Percentiles rank a stretch among this genome's conserved stretches.
Conservation (phyloP, 2,329 filamentous ascomycete species). For the Diaporthe sp. region DNA sequence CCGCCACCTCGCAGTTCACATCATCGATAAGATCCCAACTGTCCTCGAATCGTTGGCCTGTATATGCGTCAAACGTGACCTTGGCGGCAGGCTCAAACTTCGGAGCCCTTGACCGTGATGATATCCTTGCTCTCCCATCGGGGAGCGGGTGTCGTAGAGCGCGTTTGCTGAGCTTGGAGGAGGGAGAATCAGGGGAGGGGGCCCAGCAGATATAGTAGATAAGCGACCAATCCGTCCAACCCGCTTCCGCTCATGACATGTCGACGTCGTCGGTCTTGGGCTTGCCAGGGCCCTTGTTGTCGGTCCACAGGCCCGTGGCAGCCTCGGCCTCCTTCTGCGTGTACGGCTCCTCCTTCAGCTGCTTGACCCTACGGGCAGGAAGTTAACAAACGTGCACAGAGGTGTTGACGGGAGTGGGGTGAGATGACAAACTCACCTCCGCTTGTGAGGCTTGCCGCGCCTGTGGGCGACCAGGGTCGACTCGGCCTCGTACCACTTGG, state of each 20-base stretch:
- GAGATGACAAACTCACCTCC: conserved; percentile 66
- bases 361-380: conserved; percentile 72
- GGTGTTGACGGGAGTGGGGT: neutral
- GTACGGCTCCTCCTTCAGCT: conserved; percentile 86
- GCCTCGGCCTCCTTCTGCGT: conserved; percentile 88
- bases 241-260: conserved; percentile 44
- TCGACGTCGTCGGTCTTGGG: conserved; percentile 56
- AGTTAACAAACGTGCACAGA: conserved; percentile 32
- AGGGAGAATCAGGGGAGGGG: neutral
- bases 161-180: neutral
- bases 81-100: neutral
- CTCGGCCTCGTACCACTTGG: conserved; percentile 95
- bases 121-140: neutral
- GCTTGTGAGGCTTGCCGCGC: conserved; percentile 93
- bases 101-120: neutral
- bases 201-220: neutral
- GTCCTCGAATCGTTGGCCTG: neutral
- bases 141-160: neutral
- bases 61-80: neutral
- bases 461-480: conserved; percentile 78
- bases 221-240: neutral
- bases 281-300: conserved; percentile 65
- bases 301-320: conserved; percentile 76
- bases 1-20: neutral
- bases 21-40: neutral